Evolutionary conservation across 2,329 filamentous ascomycete genomes (phyloP).

Genomic region (Cryphonectria nitschkei): DNA sequence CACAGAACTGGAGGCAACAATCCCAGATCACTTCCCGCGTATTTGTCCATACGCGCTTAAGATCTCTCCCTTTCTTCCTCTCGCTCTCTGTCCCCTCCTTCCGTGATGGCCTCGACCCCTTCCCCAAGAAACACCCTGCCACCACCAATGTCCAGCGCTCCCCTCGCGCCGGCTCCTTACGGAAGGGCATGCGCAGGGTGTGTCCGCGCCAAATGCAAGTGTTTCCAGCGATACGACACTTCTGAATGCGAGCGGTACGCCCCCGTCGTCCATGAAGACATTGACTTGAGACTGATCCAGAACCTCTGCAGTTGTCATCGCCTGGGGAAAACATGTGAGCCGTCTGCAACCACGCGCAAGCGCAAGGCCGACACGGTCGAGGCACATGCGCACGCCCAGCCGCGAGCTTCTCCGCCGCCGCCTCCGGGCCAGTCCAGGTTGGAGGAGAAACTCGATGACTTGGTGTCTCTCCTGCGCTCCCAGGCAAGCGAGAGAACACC

Average conservation of each 20-base stretch:
- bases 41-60: too few relatives aligned
- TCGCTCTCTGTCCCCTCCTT: neutral
- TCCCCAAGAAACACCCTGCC: neutral
- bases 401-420: neutral
- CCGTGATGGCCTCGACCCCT: neutral
- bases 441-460: conserved; percentile 16
- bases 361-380: conserved; percentile 28
- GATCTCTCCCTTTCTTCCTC: too few relatives aligned
- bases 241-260: conserved; percentile 31
- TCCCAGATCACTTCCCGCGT: too few relatives aligned
- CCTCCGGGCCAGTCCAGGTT: neutral
- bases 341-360: conserved; percentile 30
- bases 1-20: too few relatives aligned
- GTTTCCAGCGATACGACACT: conserved; percentile 32
- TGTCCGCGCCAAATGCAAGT: conserved; percentile 35
- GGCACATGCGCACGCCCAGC: conserved; percentile 8
- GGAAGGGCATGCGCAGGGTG: conserved; percentile 33
- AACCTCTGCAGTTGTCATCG: conserved; percentile 30
- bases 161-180: conserved; percentile 31
- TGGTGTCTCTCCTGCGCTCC: conserved; percentile 10
- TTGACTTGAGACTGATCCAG: neutral
- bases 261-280: neutral
- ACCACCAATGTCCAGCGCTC: neutral
- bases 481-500: conserved; percentile 3
- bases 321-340: conserved; percentile 33